A percentile compares a stretch with the other conserved stretches of the same genome.
These are phyloP conservation scores for Arthromyces matolae DNA, from an alignment of 768 basidiomycete genomes.

Conservation along the genomic window DNA sequence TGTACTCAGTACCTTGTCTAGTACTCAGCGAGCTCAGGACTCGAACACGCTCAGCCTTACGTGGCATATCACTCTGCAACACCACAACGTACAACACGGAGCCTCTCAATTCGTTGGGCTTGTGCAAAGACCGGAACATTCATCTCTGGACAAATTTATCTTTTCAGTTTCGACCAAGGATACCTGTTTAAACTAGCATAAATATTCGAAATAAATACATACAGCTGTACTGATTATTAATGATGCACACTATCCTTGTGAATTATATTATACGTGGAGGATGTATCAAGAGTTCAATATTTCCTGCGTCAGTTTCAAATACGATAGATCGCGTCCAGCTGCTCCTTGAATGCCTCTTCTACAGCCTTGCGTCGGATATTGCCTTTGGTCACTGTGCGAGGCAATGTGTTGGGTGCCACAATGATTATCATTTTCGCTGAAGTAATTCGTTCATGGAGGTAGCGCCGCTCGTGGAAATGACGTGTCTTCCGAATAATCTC, in stretches of 20 bases:
- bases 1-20: not conserved
- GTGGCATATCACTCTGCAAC: conserved; percentile 17
- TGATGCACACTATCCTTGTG: no score
- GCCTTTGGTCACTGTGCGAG: conserved; percentile 74
- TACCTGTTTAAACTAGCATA: no score
- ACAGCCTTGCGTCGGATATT: conserved; percentile 74
- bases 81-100: not conserved
- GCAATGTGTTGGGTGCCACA: conserved; percentile 57
- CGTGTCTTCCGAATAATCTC: conserved; percentile 69
- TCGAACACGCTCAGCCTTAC: conserved; percentile 10
- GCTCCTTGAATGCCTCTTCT: conserved; percentile 55
- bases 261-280: no score
- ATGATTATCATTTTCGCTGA: conserved; percentile 60
- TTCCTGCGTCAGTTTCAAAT: conserved; percentile 1
- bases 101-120: conserved; percentile 1
- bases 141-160: not conserved
- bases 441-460: conserved; percentile 73
- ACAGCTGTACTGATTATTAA: no score
- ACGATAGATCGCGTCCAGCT: conserved; percentile 55
- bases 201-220: no score
- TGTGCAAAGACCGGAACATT: conserved; percentile 4
- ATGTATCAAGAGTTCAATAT: no score
- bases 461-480: conserved; percentile 68
- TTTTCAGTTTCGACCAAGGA: no score
- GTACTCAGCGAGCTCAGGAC: not conserved